A percentile compares a stretch with the other conserved stretches of the same genome.
Evolutionary conservation across 768 basidiomycete species (phyloP).

Genomic region (Trametopsis cervina): DNA sequence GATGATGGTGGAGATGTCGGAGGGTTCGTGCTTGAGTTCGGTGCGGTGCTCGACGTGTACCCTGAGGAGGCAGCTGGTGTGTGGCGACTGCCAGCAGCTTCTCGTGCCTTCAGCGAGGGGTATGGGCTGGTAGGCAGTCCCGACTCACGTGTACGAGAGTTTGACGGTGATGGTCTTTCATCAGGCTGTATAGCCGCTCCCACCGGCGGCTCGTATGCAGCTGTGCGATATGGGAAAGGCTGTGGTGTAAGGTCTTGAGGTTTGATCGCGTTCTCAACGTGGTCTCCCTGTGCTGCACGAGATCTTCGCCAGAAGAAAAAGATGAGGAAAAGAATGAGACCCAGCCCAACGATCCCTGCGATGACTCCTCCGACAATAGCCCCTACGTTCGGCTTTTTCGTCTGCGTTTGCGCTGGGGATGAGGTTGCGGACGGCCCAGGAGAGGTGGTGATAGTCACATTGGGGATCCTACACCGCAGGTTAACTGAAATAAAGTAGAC

Average conservation of each 20-base stretch:
- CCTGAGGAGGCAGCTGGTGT: background rate
- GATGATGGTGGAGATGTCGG: background rate
- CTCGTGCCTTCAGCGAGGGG: background rate
- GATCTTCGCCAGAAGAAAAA: slow-evolving; percentile 6
- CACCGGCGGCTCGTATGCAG: background rate
- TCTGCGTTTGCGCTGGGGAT: background rate
- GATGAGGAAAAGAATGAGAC: slow-evolving; percentile 6
- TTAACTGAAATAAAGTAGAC: background rate
- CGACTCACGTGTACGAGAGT: background rate
- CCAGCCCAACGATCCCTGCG: slow-evolving; percentile 8
- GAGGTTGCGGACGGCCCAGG: background rate
- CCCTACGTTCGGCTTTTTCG: slow-evolving; percentile 1
- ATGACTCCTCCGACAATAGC: slow-evolving; percentile 12
- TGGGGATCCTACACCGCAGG: slow-evolving; percentile 1
- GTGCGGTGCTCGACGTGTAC: slow-evolving; percentile 1
- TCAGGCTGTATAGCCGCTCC: background rate
- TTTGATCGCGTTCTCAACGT: background rate
- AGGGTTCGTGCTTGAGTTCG: background rate
- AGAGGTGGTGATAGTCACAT: background rate
- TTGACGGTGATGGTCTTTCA: background rate
- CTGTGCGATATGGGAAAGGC: background rate
- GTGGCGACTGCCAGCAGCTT: background rate
- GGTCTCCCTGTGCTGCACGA: background rate
- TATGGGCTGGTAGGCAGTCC: background rate
- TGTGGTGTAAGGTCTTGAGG: background rate